Percentiles rank a stretch among this genome's conserved stretches.
Evolutionary conservation across 2,329 filamentous ascomycete genomes (phyloP).

Genomic region (Chaetomiaceae sp.): DNA sequence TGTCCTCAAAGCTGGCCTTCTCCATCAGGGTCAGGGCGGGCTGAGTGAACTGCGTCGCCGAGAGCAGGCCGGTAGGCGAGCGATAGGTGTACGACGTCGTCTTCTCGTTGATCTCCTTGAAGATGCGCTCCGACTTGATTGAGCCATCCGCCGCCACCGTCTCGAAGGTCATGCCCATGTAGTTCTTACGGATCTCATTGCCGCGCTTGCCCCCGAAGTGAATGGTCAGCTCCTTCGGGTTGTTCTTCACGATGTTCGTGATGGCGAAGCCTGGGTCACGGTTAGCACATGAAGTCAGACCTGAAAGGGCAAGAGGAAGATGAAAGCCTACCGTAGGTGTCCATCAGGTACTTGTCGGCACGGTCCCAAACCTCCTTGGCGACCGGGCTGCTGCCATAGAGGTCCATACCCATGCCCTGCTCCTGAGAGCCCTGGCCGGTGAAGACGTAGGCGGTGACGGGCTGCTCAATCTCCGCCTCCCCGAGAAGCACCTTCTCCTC

Average conservation of each 20-base stretch:
- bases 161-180: slow-evolving; percentile 99
- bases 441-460: slow-evolving; percentile 93
- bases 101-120: slow-evolving; percentile 92
- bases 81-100: slow-evolving; percentile 96
- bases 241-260: slow-evolving; percentile 98
- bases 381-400: slow-evolving; percentile 88
- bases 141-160: slow-evolving; percentile 87
- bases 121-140: slow-evolving; percentile 98
- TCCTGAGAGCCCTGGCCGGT: slow-evolving; percentile 98
- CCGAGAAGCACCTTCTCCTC: slow-evolving; percentile 94
- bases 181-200: slow-evolving; percentile 96
- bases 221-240: slow-evolving; percentile 96
- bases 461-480: slow-evolving; percentile 96
- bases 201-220: slow-evolving; percentile 95
- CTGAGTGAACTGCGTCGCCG: slow-evolving; percentile 97
- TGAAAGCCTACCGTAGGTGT: slow-evolving; percentile 79
- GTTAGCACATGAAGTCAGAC: too few relatives aligned
- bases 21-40: slow-evolving; percentile 97
- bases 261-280: slow-evolving; percentile 71
- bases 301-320: too few relatives aligned
- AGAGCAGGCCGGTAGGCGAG: slow-evolving; percentile 88
- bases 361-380: slow-evolving; percentile 97
- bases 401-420: slow-evolving; percentile 99
- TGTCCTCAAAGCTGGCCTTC: slow-evolving; percentile 98
- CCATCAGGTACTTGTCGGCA: slow-evolving; percentile 95